phyloP scores from a whole-genome alignment of 441 rosid species.

The Gossypium trilobum region DNA sequence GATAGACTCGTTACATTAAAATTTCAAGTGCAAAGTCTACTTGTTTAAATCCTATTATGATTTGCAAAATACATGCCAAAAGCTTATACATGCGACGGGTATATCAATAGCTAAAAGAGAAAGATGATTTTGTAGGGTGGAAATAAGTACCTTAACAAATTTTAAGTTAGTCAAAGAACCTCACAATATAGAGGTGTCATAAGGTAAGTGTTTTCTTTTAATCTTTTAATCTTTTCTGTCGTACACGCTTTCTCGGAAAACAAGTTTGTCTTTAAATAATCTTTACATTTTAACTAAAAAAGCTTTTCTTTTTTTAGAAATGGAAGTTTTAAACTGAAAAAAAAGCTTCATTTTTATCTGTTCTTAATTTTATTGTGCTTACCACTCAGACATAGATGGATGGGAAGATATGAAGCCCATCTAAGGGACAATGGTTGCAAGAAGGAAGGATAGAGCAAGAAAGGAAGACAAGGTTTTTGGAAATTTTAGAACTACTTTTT shows the following conservation, averaged over 20 bases:
- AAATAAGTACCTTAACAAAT: background rate
- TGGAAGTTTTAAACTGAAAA: background rate
- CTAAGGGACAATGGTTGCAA: slow-evolving; percentile 96
- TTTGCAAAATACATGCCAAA: background rate
- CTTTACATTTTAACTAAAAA: background rate
- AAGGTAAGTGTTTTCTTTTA: slow-evolving; percentile 34
- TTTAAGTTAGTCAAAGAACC: slow-evolving; percentile 70
- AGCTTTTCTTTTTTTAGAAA: background rate
- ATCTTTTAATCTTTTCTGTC: background rate
- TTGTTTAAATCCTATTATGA: background rate
- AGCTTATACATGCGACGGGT: background rate
- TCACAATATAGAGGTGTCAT: slow-evolving; percentile 97
- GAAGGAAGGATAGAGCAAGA: slow-evolving; percentile 95
- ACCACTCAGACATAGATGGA: slow-evolving; percentile 75
- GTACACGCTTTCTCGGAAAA: background rate
- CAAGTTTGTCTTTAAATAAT: background rate
- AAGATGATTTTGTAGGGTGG: background rate
- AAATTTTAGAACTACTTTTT: too few relatives aligned
- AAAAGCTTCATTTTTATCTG: background rate
- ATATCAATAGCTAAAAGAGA: background rate
- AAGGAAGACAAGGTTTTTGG: slow-evolving; percentile 78
- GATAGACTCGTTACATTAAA: background rate
- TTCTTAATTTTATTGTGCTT: background rate
- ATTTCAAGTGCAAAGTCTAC: background rate
- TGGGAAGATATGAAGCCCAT: slow-evolving; percentile 97